Percentiles rank a stretch among this genome's conserved stretches.
Evolutionary conservation across 164 flowering plant species (phyloP).

Genomic region (Liriodendron chinense): DNA sequence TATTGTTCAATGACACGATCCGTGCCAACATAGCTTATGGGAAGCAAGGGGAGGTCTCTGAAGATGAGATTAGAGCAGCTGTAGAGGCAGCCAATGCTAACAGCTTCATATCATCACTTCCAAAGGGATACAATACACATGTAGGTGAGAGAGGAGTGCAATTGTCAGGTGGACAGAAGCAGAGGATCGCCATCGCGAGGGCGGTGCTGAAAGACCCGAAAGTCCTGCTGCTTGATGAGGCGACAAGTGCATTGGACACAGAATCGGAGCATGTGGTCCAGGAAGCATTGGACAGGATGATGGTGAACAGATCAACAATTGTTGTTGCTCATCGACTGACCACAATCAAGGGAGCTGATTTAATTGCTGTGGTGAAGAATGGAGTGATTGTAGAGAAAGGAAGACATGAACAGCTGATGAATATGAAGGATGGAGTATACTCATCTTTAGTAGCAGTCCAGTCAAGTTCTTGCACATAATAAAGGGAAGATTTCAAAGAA

Average conservation of each 20-base stretch:
- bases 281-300: slow-evolving; percentile 61
- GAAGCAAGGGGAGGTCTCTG: slow-evolving; percentile 41
- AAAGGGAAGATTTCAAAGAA: not conserved
- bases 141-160: slow-evolving; percentile 77
- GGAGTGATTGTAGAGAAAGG: slow-evolving; percentile 35
- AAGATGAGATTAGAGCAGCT: slow-evolving; percentile 62
- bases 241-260: slow-evolving; percentile 71
- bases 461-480: slow-evolving; percentile 17
- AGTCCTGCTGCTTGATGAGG: slow-evolving; percentile 64
- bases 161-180: slow-evolving; percentile 76
- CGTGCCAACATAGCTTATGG: slow-evolving; percentile 70
- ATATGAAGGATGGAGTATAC: slow-evolving; percentile 28
- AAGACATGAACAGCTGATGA: not conserved
- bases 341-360: slow-evolving; percentile 57
- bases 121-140: slow-evolving; percentile 60
- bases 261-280: slow-evolving; percentile 69
- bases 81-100: slow-evolving; percentile 70
- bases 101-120: slow-evolving; percentile 59
- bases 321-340: slow-evolving; percentile 67
- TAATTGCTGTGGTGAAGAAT: slow-evolving; percentile 64
- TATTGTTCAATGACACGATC: slow-evolving; percentile 67
- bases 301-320: slow-evolving; percentile 56
- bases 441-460: slow-evolving; percentile 71
- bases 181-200: slow-evolving; percentile 67
- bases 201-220: slow-evolving; percentile 62